Base-by-base conservation (phyloP, 83 land plant genomes). In the Picea abies region DNA sequence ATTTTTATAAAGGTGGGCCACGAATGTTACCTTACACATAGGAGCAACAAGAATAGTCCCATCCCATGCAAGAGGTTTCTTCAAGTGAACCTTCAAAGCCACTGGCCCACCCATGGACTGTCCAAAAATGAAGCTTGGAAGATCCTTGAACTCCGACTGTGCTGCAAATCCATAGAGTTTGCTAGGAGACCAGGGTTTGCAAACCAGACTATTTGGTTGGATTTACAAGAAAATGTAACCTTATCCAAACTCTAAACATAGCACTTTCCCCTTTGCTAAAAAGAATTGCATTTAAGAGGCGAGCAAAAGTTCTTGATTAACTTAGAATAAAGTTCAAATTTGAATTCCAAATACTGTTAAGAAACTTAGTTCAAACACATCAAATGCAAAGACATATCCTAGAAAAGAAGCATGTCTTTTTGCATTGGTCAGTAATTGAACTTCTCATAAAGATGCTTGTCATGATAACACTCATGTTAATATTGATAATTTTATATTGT, bases 41-140 rank as follows among this genome's bases (percentile, higher is more conserved):
- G 97, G 97, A 23, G 97, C 96, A 39, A 95, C 96, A 80, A 95
- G 93, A 41, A 94, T 67, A 20, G 94, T 84, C 19, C 97, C 97
- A 84, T 91, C 93, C 92, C 94, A 95, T 35, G 66, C 88, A 26
- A 26, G 23, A 44, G 94, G 94, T 39, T 85, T 83, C 82, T 89
- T 90, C n/a, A 90, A 77, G 63, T 91, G 94, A 65, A 86, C 86
- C 82, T 93, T 90, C 20, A 95, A 79, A 63, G 96, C 91, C 77
- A 95, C 90, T 16, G 96, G 96, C 64, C 97, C 97, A 52, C 97
- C 97, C 97, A 95, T 93, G 15, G 97, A 95, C 82, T 95, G 96
- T 47, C 97, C 97, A 58, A 91, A 88, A 15, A 95, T 78, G 67
- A 95, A 95, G 37, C 77, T 82, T 0, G 90, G 95, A 77, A 90